phyloP scores from a whole-genome alignment of 2,329 filamentous ascomycete species.

The Verticillium nubilum region DNA sequence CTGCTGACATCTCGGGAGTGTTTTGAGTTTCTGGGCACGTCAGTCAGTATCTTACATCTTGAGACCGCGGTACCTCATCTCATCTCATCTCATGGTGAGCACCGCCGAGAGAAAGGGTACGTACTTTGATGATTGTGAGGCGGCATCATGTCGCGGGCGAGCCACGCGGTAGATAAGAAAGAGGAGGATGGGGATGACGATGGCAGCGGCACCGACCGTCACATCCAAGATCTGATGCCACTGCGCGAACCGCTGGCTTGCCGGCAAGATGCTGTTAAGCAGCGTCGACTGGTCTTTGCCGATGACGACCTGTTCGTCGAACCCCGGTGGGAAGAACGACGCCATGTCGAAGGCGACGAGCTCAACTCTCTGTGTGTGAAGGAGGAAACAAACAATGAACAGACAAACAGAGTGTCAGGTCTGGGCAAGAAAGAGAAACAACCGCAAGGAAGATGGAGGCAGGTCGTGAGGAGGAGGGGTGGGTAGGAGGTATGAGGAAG shows the following conservation, averaged over 20 bases:
- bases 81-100: not conserved
- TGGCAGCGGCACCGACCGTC: slow-evolving; percentile 15
- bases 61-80: too few species aligned
- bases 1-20: not conserved
- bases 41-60: not conserved
- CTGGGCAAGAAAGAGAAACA: not conserved
- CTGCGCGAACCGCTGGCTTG: slow-evolving; percentile 13
- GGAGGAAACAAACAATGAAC: not conserved
- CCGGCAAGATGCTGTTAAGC: slow-evolving; percentile 21
- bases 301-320: too few species aligned
- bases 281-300: too few species aligned
- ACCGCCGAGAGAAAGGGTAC: not conserved
- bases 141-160: not conserved
- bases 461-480: not conserved
- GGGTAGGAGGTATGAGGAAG: not conserved
- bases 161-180: not conserved
- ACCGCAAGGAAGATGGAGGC: not conserved
- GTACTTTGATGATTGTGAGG: not conserved
- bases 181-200: slow-evolving; percentile 15
- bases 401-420: not conserved
- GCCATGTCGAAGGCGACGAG: slow-evolving; percentile 24
- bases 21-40: not conserved
- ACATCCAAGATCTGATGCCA: slow-evolving; percentile 22
- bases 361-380: not conserved
- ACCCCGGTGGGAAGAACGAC: slow-evolving; percentile 25